A percentile compares a stretch with the other conserved stretches of the same genome.
These are phyloP conservation scores for Solanum etuberosum DNA, from an alignment of 257 asterid genomes.

Conservation along the genomic window DNA sequence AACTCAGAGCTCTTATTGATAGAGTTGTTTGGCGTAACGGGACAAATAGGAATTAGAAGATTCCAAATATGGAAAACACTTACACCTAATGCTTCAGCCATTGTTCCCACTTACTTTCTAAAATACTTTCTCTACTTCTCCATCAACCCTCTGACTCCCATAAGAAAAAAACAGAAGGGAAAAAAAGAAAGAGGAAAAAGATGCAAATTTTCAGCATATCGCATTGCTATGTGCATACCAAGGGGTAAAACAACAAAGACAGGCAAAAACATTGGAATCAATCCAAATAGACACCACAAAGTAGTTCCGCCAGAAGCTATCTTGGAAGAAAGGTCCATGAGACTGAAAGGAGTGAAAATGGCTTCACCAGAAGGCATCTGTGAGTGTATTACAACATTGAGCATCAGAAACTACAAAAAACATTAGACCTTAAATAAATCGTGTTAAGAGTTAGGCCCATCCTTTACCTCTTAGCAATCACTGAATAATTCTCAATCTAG, in stretches of 20 bases:
- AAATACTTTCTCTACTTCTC: not conserved
- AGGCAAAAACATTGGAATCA: constrained; percentile 23
- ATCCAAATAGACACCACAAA: constrained; percentile 29
- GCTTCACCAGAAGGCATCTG: constrained; percentile 34
- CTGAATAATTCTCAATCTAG: not conserved
- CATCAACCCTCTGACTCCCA: not conserved
- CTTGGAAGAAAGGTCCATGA: constrained; percentile 23
- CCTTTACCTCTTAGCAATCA: constrained; percentile 26
- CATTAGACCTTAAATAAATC: constrained; percentile 14
- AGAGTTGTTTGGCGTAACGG: not conserved
- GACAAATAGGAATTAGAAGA: not conserved
- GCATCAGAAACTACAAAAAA: constrained; percentile 25
- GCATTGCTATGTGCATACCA: constrained; percentile 7
- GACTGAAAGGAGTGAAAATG: constrained; percentile 27
- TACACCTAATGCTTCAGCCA: not conserved
- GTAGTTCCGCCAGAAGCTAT: constrained; percentile 17
- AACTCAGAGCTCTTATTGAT: not conserved
- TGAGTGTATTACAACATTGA: constrained; percentile 26
- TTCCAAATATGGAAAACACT: not conserved
- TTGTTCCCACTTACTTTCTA: not conserved
- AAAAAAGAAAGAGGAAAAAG: not conserved
- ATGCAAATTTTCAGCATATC: not conserved
- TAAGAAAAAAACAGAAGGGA: not conserved
- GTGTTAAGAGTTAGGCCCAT: constrained; percentile 16
- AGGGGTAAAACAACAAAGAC: constrained; percentile 3